Base-by-base conservation (phyloP, 768 basidiomycete genomes). In the Crassisporium funariophilum region DNA sequence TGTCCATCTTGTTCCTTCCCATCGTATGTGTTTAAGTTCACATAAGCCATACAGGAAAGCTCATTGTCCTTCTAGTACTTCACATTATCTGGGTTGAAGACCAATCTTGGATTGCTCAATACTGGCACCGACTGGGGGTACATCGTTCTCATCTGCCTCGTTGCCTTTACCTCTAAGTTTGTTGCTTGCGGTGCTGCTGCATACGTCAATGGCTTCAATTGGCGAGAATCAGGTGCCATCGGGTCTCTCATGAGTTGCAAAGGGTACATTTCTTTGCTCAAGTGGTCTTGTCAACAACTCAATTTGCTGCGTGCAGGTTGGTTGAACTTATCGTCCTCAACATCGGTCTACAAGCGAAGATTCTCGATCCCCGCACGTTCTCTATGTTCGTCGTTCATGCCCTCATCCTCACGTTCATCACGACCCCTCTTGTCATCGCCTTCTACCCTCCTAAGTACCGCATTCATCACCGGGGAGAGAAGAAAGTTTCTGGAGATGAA, bases 261-360 rank as follows among this genome's bases (percentile, higher is more conserved):
- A 69, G 91, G 90, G 86, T 86, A 48, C 37, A 78, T 66, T 15
- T 25, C n/a, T 13, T 35, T 34, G 23, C 12, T 16, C 25, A 16
- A 17, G 20, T 27, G 13, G 11, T 19, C 15, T 12, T 23, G 27
- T 38, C 8, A 5, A 17, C 5, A 5, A 22, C 23, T 16, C 35
- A 19, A 17, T 35, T 9, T 44, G 6, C 27, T 51, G 35, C 44
- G 12, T 20, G 19, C 48, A 84, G 82, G 24, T 71, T 84, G 16
- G 91, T 94, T 19, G 92, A 95, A 63, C 81, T 95, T 21, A 94
- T 97, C 53, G 92, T 94, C 6, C 79, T 95, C 59, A 97, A 97
- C 60, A 83, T 95, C 52, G 93, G 93, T 40, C 73, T 90, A 6
- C 64, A 73, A 50, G 89, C 89, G 2, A 67, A 68, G 10, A 83